These are phyloP conservation scores for Alternaria hordeiaustralica DNA, from an alignment of 2,329 filamentous ascomycete genomes.

Conservation along the genomic window DNA sequence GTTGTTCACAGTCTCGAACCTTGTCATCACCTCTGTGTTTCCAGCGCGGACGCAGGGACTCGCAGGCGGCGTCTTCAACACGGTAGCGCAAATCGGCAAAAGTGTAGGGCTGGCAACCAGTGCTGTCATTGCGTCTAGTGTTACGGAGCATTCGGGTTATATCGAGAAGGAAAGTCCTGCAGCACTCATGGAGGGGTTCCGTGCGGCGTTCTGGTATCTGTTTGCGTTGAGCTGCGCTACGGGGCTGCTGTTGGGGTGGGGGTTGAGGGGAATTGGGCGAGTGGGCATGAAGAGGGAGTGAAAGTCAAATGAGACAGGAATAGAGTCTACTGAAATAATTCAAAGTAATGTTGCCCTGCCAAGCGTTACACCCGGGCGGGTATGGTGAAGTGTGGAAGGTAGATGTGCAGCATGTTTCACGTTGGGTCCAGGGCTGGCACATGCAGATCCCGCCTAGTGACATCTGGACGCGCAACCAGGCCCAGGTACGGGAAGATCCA, in stretches of 20 bases:
- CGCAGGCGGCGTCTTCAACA: conserved; percentile 56
- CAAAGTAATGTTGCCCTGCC: conserved; percentile 3
- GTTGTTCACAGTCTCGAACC: conserved; percentile 53
- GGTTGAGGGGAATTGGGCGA: conserved; percentile 53
- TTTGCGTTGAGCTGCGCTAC: conserved; percentile 47
- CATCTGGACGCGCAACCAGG: neutral
- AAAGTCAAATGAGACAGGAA: neutral
- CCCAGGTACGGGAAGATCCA: conserved; percentile 6
- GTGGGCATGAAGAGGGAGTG: conserved; percentile 53
- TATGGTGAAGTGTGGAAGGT: neutral
- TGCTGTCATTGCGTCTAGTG: conserved; percentile 47
- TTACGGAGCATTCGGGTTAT: conserved; percentile 29
- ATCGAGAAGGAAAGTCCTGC: conserved; percentile 39
- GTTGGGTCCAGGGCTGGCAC: neutral
- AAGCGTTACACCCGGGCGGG: conserved; percentile 1
- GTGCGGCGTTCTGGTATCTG: conserved; percentile 52
- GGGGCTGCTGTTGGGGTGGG: conserved; percentile 45
- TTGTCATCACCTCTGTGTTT: conserved; percentile 53
- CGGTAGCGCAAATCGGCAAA: conserved; percentile 53
- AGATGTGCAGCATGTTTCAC: neutral
- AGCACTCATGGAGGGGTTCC: conserved; percentile 51
- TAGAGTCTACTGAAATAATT: neutral
- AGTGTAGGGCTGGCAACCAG: conserved; percentile 49
- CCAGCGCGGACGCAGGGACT: conserved; percentile 51
- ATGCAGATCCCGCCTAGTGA: conserved; percentile 2